Evolutionary conservation across 371 early-diverging fungal species (phyloP).

Genomic region (Rhizopus sp.): DNA sequence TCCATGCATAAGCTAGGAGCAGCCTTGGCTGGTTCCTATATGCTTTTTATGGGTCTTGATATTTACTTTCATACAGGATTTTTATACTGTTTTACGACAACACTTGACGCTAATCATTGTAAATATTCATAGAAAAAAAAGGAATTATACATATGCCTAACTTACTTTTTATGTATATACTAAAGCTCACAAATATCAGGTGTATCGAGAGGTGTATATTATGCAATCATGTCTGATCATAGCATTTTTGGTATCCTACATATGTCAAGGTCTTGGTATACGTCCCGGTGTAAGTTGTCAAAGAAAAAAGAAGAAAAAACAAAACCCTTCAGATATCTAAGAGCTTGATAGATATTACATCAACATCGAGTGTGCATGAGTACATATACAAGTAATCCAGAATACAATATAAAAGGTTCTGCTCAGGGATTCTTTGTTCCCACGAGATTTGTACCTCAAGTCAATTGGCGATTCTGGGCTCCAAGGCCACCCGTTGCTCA

Average conservation of each 20-base stretch:
- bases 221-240: conserved; percentile 34
- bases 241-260: conserved; percentile 17
- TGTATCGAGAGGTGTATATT: conserved; percentile 27
- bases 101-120: conserved; percentile 35
- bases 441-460: background rate
- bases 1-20: conserved; percentile 65
- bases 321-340: background rate
- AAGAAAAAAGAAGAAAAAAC: background rate
- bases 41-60: conserved; percentile 75
- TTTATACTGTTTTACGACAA: conserved; percentile 35
- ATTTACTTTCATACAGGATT: conserved; percentile 77
- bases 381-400: conserved; percentile 1
- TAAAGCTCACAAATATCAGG: conserved; percentile 17
- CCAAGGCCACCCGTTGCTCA: background rate
- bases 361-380: conserved; percentile 3
- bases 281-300: conserved; percentile 1
- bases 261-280: conserved; percentile 14
- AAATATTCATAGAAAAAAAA: conserved; percentile 1
- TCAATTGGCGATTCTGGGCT: conserved; percentile 4
- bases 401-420: conserved; percentile 5
- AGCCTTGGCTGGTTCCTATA: conserved; percentile 69
- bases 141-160: background rate
- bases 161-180: background rate
- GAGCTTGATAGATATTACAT: background rate
- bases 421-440: background rate